Percentiles rank a stretch among this genome's conserved stretches.
These are phyloP conservation scores for Phyllachora maydis DNA, from an alignment of 2,329 filamentous ascomycete genomes.

Conservation along the genomic window DNA sequence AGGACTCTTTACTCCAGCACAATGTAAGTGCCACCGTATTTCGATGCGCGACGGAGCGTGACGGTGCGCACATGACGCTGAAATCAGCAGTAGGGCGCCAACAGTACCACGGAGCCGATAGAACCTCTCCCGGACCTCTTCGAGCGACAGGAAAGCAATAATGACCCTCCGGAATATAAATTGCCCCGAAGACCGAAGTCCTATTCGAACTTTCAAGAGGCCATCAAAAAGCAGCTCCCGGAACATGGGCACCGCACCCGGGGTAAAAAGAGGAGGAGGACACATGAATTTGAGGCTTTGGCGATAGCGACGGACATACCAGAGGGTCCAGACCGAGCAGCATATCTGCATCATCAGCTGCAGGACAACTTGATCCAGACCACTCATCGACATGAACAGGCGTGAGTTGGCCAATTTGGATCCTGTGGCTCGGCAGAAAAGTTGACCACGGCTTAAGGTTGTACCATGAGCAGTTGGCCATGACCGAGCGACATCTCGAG, in stretches of 20 bases:
- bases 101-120: conserved; percentile 25
- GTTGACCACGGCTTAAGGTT: conserved; percentile 26
- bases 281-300: conserved; percentile 29
- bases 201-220: conserved; percentile 58
- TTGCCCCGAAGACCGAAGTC: conserved; percentile 49
- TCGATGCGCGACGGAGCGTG: background rate
- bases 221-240: conserved; percentile 32
- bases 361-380: conserved; percentile 55
- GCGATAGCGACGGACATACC: no score
- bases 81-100: conserved; percentile 22
- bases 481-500: conserved; percentile 68
- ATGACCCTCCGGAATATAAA: conserved; percentile 44
- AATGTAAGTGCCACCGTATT: conserved; percentile 26
- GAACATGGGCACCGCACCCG: conserved; percentile 24
- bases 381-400: no score
- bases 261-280: conserved; percentile 16
- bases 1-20: conserved; percentile 48
- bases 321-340: no score
- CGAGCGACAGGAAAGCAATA: conserved; percentile 32
- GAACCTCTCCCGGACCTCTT: conserved; percentile 35
- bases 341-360: conserved; percentile 42
- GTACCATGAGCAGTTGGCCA: conserved; percentile 62
- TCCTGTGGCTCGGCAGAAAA: no score
- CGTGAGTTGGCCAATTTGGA: no score
- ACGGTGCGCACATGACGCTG: conserved; percentile 1